Base-by-base conservation (phyloP, 495 filamentous ascomycete genomes). In the Lepidopterella palustris region DNA sequence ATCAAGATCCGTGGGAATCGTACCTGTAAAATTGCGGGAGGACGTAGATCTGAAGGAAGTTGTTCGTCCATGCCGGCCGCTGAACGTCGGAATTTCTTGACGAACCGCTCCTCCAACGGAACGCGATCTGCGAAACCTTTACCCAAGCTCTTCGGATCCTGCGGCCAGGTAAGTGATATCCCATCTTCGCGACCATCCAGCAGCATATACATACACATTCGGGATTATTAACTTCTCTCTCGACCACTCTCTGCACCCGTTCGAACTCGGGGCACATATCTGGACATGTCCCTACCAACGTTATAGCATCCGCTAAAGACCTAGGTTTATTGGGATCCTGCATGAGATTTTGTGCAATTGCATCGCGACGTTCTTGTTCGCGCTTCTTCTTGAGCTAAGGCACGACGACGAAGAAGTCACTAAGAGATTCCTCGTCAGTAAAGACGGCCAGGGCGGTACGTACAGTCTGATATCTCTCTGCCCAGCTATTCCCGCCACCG, bases 251-350 rank as follows among this genome's bases (percentile, higher is more conserved):
- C 29, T 87, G 82, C 13, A 92, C 80, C 35, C 86, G 78, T 74
- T 99, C 95, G 67, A 84, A 96, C 62, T 92, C 86, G 0, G 95
- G 89, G 71, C 95, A 99, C 92, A 96, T 97, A 59, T 89, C 85
- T 62, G 87, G 83, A 68, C 92, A 97, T 55, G 87, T 92, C 9
- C 92, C 93, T 55, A 89, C 85, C 20, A 90, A 92, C 3, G 86
- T 87, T 45, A 97, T 88, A 3, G 93, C 92, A 59, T 96, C 82
- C 40, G 86, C 82, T 29, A 97, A 80, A 32, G 79, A 84, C 51
- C 87, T 87, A 10, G 84, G 87, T 68, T 89, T 88, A 45, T 95
- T 85, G 0, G 95, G 95, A 68, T 99, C 91, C 53, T 93, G 89
- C 71, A 97, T 87, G 23, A 88, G 79, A 9, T 87, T 86, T 53